Evolutionary conservation across 164 flowering plant species (phyloP), one percentile per base, ranked within the genome.

Genomic region (Vitis amurensis): DNA sequence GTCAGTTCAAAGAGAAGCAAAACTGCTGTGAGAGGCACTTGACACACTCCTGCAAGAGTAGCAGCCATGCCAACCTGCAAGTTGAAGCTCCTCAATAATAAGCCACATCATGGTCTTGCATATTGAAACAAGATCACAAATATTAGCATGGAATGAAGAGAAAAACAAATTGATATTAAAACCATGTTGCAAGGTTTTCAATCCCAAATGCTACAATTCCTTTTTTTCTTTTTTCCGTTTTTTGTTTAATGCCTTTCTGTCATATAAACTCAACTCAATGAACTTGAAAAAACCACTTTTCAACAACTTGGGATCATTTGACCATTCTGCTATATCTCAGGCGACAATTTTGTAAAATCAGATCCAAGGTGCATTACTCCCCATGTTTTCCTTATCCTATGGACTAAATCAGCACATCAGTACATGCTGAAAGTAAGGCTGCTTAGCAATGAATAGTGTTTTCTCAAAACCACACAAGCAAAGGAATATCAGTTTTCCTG

Each of bases 11-110:
- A 94, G 29, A 94, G 91, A 57, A 94, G 91, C 68, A 94, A 67
- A 64, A 92, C 99, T 66, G 99, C 76, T 52, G 99, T 91, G 53
- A 94, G 88, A 49, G 99, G 99, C 51, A 94, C 99, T 75, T 91
- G 94, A 74, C 99, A 94, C 31, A 94, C 99, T 50, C 97, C 97
- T 59, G 97, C 95, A 70, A 94, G 93, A 63, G 99, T 94, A 68
- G 97, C 99, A 71, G 99, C 99, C 99, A 94, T 94, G 56, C 99
- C 99, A 71, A 94, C 99, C 97, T 92, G 84, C 78, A 82, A 12
- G 17, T 4, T 56, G 58, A 71, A 66, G 14, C 17, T 27, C 47
- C 11, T 13, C n/a, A 31, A 59, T 37, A 8, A 66, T 53, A 61
- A 74, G 55, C n/a, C 55, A 57, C 27, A 63, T 0, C 31, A 47